Evolutionary conservation across 805 yeast species (phyloP), one percentile per base, ranked within the genome.

Genomic region (Cyberlindnera amylophila): DNA sequence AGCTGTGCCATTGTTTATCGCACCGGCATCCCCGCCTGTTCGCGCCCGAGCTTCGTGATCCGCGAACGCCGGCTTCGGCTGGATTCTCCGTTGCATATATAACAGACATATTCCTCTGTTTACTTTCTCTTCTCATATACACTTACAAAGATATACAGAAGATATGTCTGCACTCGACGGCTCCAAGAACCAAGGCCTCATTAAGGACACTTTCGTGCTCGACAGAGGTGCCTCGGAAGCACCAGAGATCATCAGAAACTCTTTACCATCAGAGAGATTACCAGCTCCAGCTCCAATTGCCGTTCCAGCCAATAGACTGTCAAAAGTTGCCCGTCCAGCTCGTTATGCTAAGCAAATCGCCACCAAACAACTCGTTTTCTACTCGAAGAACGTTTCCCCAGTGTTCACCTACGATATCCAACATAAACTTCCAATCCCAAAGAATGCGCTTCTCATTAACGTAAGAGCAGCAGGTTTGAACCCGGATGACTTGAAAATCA

Each of bases 401-500:
- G 59, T 57, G 14, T 68, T 81, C 52, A 75, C 77, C 28, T 80
- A 79, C 57, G 75, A 75, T 49, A 72, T 75, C 50, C 71, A 70
- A 32, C 69, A 75, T 36, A 69, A 69, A 23, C 54, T 71, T 17
- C 85, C 82, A 3, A 62, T 79, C 36, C 62, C 68, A 7, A 57
- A 19, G 67, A 24, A 66, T 69, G 69, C 70, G 39, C 54, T 84
- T 5, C 65, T 84, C 16, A 77, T 86, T 11, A 75, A 81, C 50
- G 77, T 82, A 18, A 65, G 67, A 35, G 75, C 75, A 44, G 80
- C 77, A 1, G 76, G 83, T 1, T 63, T 86, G 30, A 82, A 81
- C 52, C 85, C 91, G 3, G 68, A 75, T 38, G 95, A 85, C 55
- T 54, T 81, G 50, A 71, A 80, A 44, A 75, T 82, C 39, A 67